Evolutionary conservation across 2,329 filamentous ascomycete species (phyloP).

Genomic region (Allantophomopsis cytisporea): DNA sequence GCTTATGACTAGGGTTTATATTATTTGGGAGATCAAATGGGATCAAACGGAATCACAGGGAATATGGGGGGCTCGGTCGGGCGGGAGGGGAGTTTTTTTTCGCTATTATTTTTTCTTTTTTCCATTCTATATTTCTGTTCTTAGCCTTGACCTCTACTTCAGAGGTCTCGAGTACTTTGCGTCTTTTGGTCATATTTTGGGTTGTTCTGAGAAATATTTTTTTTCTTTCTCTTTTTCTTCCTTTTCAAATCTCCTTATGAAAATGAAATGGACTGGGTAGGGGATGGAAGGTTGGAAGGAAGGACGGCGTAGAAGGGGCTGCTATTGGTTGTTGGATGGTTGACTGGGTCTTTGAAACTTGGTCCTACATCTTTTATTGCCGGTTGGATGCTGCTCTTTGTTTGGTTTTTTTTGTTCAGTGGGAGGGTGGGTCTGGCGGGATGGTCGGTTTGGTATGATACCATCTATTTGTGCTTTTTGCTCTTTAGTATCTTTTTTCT

Average conservation of each 20-base stretch:
- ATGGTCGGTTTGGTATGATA: too few relatives aligned
- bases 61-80: too few relatives aligned
- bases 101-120: background rate
- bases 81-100: background rate
- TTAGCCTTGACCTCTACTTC: background rate
- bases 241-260: background rate
- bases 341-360: too few relatives aligned
- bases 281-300: background rate
- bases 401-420: too few relatives aligned
- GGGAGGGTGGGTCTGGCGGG: too few relatives aligned
- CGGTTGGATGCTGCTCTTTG: too few relatives aligned
- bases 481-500: too few relatives aligned
- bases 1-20: background rate
- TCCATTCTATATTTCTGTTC: background rate
- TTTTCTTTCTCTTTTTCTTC: background rate
- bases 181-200: background rate
- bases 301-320: background rate
- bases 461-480: too few relatives aligned
- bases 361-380: too few relatives aligned
- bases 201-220: background rate
- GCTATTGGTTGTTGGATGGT: too few relatives aligned
- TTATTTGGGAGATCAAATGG: too few relatives aligned
- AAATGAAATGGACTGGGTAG: background rate
- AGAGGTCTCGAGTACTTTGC: background rate
- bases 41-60: too few relatives aligned